A percentile compares a stretch with the other conserved stretches of the same genome.
Evolutionary conservation across 805 yeast genomes (phyloP).

Genomic region (Isabelozyma gotoi): DNA sequence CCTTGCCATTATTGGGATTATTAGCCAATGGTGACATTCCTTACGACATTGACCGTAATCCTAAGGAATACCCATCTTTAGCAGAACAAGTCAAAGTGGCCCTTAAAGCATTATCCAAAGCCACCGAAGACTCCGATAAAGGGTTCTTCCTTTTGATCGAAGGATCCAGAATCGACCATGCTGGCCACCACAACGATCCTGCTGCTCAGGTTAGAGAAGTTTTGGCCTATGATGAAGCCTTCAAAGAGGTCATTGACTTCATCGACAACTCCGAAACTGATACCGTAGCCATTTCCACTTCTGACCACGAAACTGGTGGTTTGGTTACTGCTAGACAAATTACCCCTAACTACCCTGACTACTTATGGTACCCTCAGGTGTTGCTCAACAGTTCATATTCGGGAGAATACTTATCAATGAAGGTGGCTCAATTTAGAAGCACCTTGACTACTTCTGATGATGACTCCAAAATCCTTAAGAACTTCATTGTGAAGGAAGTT

Average conservation of each 20-base stretch:
- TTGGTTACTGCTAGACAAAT: conserved; percentile 83
- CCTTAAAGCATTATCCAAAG: conserved; percentile 60
- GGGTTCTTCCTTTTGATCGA: conserved; percentile 88
- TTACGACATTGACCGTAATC: conserved; percentile 75
- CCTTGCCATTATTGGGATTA: conserved; percentile 74
- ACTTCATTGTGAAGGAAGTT: conserved; percentile 53
- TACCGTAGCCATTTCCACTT: conserved; percentile 76
- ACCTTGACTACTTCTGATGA: conserved; percentile 7
- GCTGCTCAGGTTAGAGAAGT: conserved; percentile 93
- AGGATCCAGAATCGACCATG: conserved; percentile 94
- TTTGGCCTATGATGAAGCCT: conserved; percentile 81
- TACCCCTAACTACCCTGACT: conserved; percentile 70
- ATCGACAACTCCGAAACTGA: conserved; percentile 69
- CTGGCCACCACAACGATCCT: conserved; percentile 92
- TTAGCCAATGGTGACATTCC: conserved; percentile 80
- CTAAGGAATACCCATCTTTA: conserved; percentile 64
- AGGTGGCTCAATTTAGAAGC: conserved; percentile 38
- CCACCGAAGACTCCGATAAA: conserved; percentile 68
- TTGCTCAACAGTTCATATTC: conserved; percentile 70
- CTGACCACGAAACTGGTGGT: conserved; percentile 97
- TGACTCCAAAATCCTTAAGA: conserved; percentile 23
- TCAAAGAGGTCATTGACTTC: conserved; percentile 68
- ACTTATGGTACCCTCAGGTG: conserved; percentile 82
- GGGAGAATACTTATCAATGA: conserved; percentile 63
- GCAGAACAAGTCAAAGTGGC: conserved; percentile 80